phyloP scores from a whole-genome alignment of 139 green algal genomes.

The Raphidocelis subcapitata region DNA sequence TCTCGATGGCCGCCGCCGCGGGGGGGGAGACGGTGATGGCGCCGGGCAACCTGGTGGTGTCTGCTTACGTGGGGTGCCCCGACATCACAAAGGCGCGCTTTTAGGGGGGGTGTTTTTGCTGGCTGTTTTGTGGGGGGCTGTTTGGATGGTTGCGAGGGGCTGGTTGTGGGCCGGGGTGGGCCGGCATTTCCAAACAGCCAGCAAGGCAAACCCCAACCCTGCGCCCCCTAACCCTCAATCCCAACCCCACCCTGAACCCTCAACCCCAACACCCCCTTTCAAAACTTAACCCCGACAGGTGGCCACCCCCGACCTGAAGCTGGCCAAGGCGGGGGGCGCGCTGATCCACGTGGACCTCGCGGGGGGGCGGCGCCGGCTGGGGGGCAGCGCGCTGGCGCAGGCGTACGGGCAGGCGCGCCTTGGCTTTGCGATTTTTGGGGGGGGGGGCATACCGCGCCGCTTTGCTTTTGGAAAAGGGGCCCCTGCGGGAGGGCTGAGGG shows the following conservation, averaged over 20 bases:
- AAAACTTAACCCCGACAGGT: slow-evolving; percentile 34
- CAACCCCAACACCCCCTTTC: too few relatives aligned
- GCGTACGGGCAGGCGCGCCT: slow-evolving; percentile 29
- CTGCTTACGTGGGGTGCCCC: slow-evolving; percentile 91
- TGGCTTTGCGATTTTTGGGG: neutral
- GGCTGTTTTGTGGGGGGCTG: too few relatives aligned
- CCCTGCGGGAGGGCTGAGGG: too few relatives aligned
- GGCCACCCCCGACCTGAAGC: slow-evolving; percentile 79
- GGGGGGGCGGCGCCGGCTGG: slow-evolving; percentile 65
- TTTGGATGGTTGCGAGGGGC: too few relatives aligned
- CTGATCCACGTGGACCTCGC: slow-evolving; percentile 94
- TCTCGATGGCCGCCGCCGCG: slow-evolving; percentile 94
- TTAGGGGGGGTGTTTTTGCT: too few relatives aligned
- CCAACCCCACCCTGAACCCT: too few relatives aligned
- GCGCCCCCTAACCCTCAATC: too few relatives aligned
- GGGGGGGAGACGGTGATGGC: slow-evolving; percentile 91
- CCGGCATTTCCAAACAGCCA: too few relatives aligned
- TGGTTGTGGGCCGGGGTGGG: too few relatives aligned
- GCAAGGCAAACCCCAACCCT: too few relatives aligned
- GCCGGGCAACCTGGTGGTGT: slow-evolving; percentile 95
- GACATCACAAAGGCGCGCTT: slow-evolving; percentile 84
- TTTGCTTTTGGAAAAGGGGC: too few relatives aligned
- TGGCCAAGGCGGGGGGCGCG: slow-evolving; percentile 45
- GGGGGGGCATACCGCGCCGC: neutral
- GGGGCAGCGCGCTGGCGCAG: slow-evolving; percentile 92